phyloP scores from a whole-genome alignment of 2,329 filamentous ascomycete species.

The Arthrobotrys sinensis region DNA sequence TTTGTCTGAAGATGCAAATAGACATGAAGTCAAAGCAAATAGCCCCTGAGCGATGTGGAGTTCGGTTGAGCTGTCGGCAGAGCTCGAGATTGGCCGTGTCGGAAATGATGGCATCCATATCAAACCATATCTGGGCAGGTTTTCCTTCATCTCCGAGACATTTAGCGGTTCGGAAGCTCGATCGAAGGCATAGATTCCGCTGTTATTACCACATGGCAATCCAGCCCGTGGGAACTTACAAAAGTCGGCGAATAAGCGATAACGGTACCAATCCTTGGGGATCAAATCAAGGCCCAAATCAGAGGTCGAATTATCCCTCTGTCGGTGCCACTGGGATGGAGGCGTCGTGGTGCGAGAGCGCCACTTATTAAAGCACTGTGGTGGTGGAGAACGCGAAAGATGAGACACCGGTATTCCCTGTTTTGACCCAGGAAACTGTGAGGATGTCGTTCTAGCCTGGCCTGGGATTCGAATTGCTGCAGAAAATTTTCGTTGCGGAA shows the following conservation, averaged over 20 bases:
- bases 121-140: slow-evolving; percentile 42
- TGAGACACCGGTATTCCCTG: slow-evolving; percentile 33
- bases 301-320: slow-evolving; percentile 29
- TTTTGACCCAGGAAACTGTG: slow-evolving; percentile 13
- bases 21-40: slow-evolving; percentile 10
- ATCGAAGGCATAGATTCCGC: slow-evolving; percentile 55
- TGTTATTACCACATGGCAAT: slow-evolving; percentile 59
- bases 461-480: slow-evolving; percentile 29
- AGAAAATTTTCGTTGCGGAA: slow-evolving; percentile 38
- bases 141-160: slow-evolving; percentile 57
- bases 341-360: slow-evolving; percentile 30
- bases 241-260: slow-evolving; percentile 50
- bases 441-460: slow-evolving; percentile 30
- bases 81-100: slow-evolving; percentile 32
- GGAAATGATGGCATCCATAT: slow-evolving; percentile 49
- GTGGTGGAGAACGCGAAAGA: slow-evolving; percentile 38
- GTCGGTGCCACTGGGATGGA: slow-evolving; percentile 44
- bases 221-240: slow-evolving; percentile 51
- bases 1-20: slow-evolving; percentile 34
- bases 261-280: slow-evolving; percentile 44
- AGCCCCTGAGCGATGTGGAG: slow-evolving; percentile 43
- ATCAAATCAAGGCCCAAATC: slow-evolving; percentile 39
- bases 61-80: slow-evolving; percentile 38
- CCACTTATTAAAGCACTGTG: slow-evolving; percentile 32
- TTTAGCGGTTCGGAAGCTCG: slow-evolving; percentile 54